These are phyloP conservation scores for Amaranthus hypochondriacus DNA, from an alignment of 148 eudicot species.

Conservation along the genomic window DNA sequence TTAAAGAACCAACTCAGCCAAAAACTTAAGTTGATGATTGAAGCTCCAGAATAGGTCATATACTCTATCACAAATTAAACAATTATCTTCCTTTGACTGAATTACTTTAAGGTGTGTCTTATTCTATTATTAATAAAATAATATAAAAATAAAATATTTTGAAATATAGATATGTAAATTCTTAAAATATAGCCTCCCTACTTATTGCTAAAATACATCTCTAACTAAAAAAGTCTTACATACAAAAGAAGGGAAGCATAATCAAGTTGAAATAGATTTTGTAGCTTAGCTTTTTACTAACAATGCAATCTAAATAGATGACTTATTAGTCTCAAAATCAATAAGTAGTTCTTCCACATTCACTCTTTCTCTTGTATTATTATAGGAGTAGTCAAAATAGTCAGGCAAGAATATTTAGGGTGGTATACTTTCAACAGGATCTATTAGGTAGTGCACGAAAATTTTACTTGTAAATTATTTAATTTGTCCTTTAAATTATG, in stretches of 20 bases:
- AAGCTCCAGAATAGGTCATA: too few relatives aligned
- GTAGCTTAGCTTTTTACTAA: slow-evolving; percentile 30
- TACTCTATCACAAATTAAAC: too few relatives aligned
- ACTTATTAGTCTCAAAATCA: slow-evolving; percentile 28
- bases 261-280: slow-evolving; percentile 28
- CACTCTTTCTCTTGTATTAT: slow-evolving; percentile 1
- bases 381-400: slow-evolving; percentile 32
- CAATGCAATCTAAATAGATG: slow-evolving; percentile 28
- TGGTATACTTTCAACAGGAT: slow-evolving; percentile 8
- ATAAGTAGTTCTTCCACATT: slow-evolving; percentile 27
- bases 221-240: background rate
- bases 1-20: too few relatives aligned
- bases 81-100: too few relatives aligned
- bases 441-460: background rate
- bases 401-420: slow-evolving; percentile 23
- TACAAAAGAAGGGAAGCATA: slow-evolving; percentile 21
- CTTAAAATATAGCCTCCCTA: background rate
- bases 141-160: background rate
- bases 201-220: slow-evolving; percentile 2
- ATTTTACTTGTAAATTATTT: background rate
- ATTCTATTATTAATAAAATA: slow-evolving; percentile 10
- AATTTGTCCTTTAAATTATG: background rate
- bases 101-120: slow-evolving; percentile 2
- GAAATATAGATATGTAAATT: background rate
- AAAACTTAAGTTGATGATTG: too few relatives aligned